These are phyloP conservation scores for Emericellopsis atlantica DNA, from an alignment of 2,329 filamentous ascomycete genomes.

Conservation along the genomic window DNA sequence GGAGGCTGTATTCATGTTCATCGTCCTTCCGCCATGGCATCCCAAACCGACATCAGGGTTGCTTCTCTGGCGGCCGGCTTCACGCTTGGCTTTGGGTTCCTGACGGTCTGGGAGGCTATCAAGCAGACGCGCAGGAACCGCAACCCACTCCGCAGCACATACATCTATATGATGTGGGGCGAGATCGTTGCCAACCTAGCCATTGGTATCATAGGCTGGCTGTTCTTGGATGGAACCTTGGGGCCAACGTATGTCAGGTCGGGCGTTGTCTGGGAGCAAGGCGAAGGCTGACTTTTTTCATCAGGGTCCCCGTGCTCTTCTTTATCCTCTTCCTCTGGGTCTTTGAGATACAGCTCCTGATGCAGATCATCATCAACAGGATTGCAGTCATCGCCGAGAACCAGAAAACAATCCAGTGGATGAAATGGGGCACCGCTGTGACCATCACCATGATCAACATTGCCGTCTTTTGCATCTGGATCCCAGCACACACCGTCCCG, in stretches of 20 bases:
- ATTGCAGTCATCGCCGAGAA: constrained; percentile 31
- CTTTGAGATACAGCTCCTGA: constrained; percentile 32
- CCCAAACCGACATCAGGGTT: constrained; percentile 12
- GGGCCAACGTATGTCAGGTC: constrained; percentile 12
- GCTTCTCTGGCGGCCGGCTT: constrained; percentile 17
- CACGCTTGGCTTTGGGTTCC: constrained; percentile 26
- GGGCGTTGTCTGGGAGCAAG: too few species aligned
- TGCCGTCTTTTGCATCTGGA: constrained; percentile 40
- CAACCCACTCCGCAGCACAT: constrained; percentile 18
- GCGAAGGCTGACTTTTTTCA: background rate
- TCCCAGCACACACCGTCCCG: constrained; percentile 33
- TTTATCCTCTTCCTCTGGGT: constrained; percentile 21
- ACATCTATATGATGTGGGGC: constrained; percentile 32
- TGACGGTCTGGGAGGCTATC: constrained; percentile 24
- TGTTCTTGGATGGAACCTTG: constrained; percentile 23
- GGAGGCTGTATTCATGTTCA: too few species aligned
- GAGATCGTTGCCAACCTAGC: constrained; percentile 25
- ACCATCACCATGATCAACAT: constrained; percentile 37
- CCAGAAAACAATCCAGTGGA: constrained; percentile 15
- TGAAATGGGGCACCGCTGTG: constrained; percentile 30
- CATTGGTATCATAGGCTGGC: constrained; percentile 24
- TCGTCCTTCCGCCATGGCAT: background rate
- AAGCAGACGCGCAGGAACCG: constrained; percentile 26
- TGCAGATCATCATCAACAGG: constrained; percentile 43
- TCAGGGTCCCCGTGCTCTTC: constrained; percentile 18